A percentile compares a stretch with the other conserved stretches of the same genome.
phyloP scores from a whole-genome alignment of 179 eudicot species.

The Heliamphora ciliata region DNA sequence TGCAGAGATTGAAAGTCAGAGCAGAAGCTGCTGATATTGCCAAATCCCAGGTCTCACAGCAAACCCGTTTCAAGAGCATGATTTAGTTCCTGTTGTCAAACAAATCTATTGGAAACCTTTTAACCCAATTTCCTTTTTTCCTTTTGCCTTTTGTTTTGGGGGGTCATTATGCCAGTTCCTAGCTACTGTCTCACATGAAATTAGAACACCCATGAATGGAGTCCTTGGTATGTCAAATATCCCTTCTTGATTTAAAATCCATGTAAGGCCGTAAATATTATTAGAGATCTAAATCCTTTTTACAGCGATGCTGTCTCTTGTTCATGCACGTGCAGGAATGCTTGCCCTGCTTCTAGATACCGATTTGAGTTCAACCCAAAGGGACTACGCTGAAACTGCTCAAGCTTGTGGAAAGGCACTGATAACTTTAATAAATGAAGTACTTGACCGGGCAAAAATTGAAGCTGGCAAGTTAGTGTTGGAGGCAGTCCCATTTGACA shows the following conservation, averaged over 20 bases:
- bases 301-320: neutral
- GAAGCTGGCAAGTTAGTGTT: constrained; percentile 70
- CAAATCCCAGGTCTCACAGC: constrained; percentile 48
- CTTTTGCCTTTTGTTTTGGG: neutral
- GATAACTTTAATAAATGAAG: constrained; percentile 60
- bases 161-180: constrained; percentile 45
- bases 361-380: constrained; percentile 55
- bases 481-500: constrained; percentile 53
- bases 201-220: constrained; percentile 74
- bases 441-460: constrained; percentile 65
- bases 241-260: neutral
- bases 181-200: constrained; percentile 73
- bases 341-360: constrained; percentile 60
- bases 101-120: neutral
- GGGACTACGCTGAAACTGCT: constrained; percentile 69
- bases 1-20: constrained; percentile 45
- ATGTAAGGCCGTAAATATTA: neutral
- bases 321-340: constrained; percentile 40
- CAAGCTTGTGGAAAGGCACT: constrained; percentile 64
- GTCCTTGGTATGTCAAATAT: constrained; percentile 41
- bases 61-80: neutral
- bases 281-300: neutral
- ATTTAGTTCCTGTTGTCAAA: neutral
- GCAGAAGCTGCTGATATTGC: constrained; percentile 79
- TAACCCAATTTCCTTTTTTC: neutral